Base-by-base conservation (phyloP, 2,329 filamentous ascomycete species). In the Colletotrichum incanum region DNA sequence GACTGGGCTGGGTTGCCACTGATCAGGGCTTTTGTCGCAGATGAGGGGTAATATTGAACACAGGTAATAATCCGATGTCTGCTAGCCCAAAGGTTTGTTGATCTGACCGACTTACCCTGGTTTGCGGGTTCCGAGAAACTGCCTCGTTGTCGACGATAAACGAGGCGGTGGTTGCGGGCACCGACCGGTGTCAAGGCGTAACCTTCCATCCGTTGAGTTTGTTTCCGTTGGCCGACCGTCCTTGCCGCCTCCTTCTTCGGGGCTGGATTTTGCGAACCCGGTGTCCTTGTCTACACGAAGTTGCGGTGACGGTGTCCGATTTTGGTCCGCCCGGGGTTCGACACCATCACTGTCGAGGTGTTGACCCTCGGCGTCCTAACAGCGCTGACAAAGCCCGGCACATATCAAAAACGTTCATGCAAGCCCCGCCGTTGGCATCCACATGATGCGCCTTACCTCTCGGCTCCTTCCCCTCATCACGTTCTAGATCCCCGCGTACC, bases 331-430 rank as follows among this genome's bases (percentile, higher is more conserved):
- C 65, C 47, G 39, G 59, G 70, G 59, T 69, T 64, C 16, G 65
- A 69, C 31, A 55, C 59, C 47, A 60, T 54, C 54, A 47, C 50
- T 34, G 52, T 63, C 58, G 8, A 28, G 31, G 54, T 60, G 43
- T 65, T 49, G 54, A 72, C 65, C 65, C 37, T 58, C 31, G n/a
- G 26, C 31, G 65, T 45, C 56, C 60, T 68, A 43, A 56, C 58
- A 52, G 28, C 43, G 59, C 45, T 69, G 34, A 65, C 65, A 64
- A 70, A 52, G 47, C 54, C 59, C 28, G 52, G 50, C 64, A 67
- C 58, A 72, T 43, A 52, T 45, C 41, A 39, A 59, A 64, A 69
- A 64, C 65, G 65, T 69, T 72, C 47, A 72, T 72, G 70, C 65
- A 72, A 65, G 52, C 70, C 65, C 70, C 65, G 65, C 65, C 65